Conservation (phyloP, 192 early-diverging fungal genomes). For the Paraglomus brasilianum region DNA sequence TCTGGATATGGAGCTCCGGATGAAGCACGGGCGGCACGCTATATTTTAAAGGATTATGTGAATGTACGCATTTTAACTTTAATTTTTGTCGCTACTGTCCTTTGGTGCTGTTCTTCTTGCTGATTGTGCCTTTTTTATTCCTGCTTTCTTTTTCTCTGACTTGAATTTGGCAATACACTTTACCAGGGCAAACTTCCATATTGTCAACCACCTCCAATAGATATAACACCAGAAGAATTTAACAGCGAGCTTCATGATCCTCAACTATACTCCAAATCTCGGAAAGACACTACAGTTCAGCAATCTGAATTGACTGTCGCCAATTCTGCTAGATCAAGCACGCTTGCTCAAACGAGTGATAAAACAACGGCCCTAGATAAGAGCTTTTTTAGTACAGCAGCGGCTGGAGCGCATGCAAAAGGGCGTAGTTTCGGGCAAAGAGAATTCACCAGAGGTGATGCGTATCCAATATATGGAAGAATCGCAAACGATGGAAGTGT, state of each 20-base stretch:
- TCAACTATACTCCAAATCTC: constrained; percentile 50
- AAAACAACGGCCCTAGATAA: constrained; percentile 57
- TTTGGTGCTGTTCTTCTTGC: background rate
- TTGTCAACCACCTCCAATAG: constrained; percentile 82
- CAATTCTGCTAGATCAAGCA: constrained; percentile 31
- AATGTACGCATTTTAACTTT: constrained; percentile 47
- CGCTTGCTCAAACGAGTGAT: constrained; percentile 43
- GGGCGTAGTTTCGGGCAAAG: constrained; percentile 42
- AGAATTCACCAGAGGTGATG: constrained; percentile 50
- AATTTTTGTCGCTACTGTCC: constrained; percentile 2
- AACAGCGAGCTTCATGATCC: constrained; percentile 81
- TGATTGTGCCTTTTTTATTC: background rate
- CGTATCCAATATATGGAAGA: constrained; percentile 60
- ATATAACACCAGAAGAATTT: constrained; percentile 62
- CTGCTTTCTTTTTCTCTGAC: constrained; percentile 16
- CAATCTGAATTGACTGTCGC: background rate
- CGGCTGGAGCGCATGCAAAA: constrained; percentile 36
- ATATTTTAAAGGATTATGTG: constrained; percentile 98
- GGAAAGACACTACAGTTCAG: constrained; percentile 40
- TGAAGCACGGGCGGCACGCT: constrained; percentile 93
- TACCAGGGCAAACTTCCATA: constrained; percentile 85
- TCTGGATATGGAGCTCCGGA: constrained; percentile 95
- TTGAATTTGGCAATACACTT: too few relatives aligned
- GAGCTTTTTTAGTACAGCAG: constrained; percentile 46
- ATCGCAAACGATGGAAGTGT: constrained; percentile 48